Conservation (phyloP, 352 stramenopile genomes). For the Pilasporangium apinafurcum region DNA sequence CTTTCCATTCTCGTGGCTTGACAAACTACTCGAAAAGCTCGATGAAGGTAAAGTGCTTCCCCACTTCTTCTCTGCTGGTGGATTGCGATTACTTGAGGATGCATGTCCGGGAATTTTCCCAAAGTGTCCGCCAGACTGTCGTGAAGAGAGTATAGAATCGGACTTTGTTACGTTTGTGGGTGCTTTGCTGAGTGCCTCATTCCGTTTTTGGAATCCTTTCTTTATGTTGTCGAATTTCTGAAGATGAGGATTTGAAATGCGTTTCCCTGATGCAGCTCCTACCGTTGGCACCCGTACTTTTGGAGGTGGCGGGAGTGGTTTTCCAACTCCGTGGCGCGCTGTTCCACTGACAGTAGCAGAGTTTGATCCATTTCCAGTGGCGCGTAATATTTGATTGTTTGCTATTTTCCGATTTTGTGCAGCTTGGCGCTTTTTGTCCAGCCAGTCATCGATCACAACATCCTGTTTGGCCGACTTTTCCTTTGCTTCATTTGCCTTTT, state of each 20-base stretch:
- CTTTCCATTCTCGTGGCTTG: background rate
- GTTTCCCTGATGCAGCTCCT: conserved; percentile 46
- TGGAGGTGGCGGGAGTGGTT: conserved; percentile 21
- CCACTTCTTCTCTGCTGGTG: background rate
- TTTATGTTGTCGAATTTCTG: conserved; percentile 69
- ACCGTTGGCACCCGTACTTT: conserved; percentile 32
- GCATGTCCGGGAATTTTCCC: no score
- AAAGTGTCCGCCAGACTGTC: background rate
- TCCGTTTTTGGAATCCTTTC: conserved; percentile 47
- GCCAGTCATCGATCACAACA: conserved; percentile 66
- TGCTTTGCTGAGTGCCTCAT: conserved; percentile 34
- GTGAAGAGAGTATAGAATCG: conserved; percentile 14
- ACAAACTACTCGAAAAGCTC: no score
- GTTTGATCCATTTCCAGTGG: background rate
- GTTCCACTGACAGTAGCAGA: background rate
- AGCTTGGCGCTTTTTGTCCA: conserved; percentile 59
- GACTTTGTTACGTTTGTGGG: conserved; percentile 11
- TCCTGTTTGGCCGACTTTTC: conserved; percentile 48
- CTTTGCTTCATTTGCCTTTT: conserved; percentile 31
- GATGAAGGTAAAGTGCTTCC: background rate
- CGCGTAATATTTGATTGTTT: conserved; percentile 18
- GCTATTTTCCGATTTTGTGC: conserved; percentile 42
- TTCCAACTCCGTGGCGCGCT: conserved; percentile 5
- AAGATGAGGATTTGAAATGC: conserved; percentile 44
- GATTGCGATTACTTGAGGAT: background rate